Base-by-base conservation (phyloP, 1,284 basidiomycete genomes). In the Malassezia arunalokei region DNA sequence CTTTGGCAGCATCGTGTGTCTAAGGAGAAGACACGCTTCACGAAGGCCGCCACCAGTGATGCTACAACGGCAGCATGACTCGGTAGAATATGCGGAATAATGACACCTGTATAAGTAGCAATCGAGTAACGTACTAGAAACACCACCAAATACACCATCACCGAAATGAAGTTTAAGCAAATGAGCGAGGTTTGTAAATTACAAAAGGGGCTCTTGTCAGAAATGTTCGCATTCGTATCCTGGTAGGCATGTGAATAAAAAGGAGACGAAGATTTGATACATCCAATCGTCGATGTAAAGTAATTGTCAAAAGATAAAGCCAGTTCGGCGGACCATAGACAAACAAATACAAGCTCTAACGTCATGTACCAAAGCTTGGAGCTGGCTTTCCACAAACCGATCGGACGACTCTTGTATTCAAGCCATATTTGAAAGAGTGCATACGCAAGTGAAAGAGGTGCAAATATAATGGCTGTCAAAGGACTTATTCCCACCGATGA, bases 231-330 rank as follows among this genome's bases (percentile, higher is more conserved):
- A 3, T 15, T 42, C 12, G 74, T 69, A 29, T 72, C 63, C 6
- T 15, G 39, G 39, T 35, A 35, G 84, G 72, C 54, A 79, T 64
- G 67, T 79, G 83, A 73, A 6, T 80, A 77, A 15, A 77, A 82
- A 32, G 75, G 60, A 27, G 59, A 65, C 17, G 49, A 54, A 17
- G 51, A 49, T 8, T 51, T 32, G 20, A 60, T 51, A 54, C 88
- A 92, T 32, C 84, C 82, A 50, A 91, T 80, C 28, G 82, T 76
- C 29, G 87, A 87, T 3, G 87, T 90, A 75, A 90, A 87, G 74
- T 84, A 88, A 69, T 91, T 88, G 77, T 92, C 87, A 73, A 91
- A 87, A 53, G 81, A 82, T 46, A 91, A 81, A 11, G 86, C 84
- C 40, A 92, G 79, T 30, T 85, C 83, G n/a, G 87, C 85, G 54